Percentiles rank a stretch among this genome's conserved stretches.
Conservation (phyloP, 768 basidiomycete species). For the Mycena capillaripes region DNA sequence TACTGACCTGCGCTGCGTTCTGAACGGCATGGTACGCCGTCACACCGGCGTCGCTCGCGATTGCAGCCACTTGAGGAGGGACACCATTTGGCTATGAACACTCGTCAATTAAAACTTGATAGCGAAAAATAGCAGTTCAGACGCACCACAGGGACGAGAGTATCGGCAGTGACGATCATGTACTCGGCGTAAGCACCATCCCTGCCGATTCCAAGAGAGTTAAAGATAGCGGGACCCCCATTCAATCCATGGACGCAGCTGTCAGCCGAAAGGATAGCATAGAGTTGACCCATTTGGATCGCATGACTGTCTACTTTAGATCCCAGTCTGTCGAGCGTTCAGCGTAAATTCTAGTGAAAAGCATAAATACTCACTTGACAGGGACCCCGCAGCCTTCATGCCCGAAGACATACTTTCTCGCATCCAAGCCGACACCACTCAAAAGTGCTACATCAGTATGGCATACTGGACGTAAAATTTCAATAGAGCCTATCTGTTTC, state of each 20-base stretch:
- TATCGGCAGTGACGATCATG: conserved; percentile 24
- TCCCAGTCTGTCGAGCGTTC: conserved; percentile 24
- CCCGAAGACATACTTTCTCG: conserved; percentile 29
- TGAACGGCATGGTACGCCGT: conserved; percentile 36
- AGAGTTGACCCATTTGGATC: conserved; percentile 23
- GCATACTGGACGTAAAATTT: conserved; percentile 5
- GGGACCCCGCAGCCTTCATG: conserved; percentile 34
- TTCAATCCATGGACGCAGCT: conserved; percentile 23
- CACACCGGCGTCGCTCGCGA: conserved; percentile 35
- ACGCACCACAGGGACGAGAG: conserved; percentile 34
- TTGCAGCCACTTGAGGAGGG: conserved; percentile 27
- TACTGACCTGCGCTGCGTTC: conserved; percentile 27
- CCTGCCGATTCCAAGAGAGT: conserved; percentile 24
- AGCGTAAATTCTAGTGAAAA: neutral
- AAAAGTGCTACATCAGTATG: conserved; percentile 29
- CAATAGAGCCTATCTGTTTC: neutral
- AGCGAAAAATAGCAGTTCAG: no score
- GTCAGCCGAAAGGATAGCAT: conserved; percentile 18
- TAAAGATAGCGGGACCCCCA: conserved; percentile 16
- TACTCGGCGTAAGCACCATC: conserved; percentile 38
- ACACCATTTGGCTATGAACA: conserved; percentile 31
- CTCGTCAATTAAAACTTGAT: neutral
- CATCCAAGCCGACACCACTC: conserved; percentile 26
- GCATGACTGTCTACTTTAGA: conserved; percentile 28
- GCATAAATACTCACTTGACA: conserved; percentile 22